Evolutionary conservation across 768 basidiomycete species (phyloP).

Genomic region (Hysterangium stoloniferum): DNA sequence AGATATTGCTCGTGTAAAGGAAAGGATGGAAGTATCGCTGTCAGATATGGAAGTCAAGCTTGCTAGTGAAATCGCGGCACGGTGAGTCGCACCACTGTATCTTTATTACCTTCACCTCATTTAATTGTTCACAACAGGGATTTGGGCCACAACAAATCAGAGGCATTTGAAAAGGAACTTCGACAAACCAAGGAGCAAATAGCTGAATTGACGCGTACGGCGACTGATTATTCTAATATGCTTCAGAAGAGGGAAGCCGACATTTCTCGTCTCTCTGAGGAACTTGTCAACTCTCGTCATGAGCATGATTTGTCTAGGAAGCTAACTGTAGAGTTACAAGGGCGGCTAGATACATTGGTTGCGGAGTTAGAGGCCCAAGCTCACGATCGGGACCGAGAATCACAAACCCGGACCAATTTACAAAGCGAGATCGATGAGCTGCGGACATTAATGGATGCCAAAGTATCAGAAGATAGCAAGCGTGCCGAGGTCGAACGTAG

Average conservation of each 20-base stretch:
- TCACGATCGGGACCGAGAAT: constrained; percentile 42
- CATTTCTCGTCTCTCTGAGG: constrained; percentile 43
- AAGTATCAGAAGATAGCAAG: constrained; percentile 78
- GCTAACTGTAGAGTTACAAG: constrained; percentile 62
- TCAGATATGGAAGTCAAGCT: constrained; percentile 70
- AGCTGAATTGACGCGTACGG: constrained; percentile 66
- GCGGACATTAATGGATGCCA: constrained; percentile 74
- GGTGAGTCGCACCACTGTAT: constrained; percentile 35
- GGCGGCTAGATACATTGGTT: constrained; percentile 55
- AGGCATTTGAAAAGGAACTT: constrained; percentile 57
- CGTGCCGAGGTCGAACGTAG: constrained; percentile 79
- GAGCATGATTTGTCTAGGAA: constrained; percentile 49
- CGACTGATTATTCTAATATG: constrained; percentile 66
- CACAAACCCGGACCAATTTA: constrained; percentile 47
- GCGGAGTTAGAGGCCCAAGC: constrained; percentile 55
- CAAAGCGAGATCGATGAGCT: constrained; percentile 83
- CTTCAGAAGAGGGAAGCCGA: constrained; percentile 74
- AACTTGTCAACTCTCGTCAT: constrained; percentile 45
- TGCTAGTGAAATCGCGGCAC: constrained; percentile 50
- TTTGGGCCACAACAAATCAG: constrained; percentile 47
- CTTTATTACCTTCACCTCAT: neutral
- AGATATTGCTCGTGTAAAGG: constrained; percentile 64
- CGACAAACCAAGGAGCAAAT: constrained; percentile 72
- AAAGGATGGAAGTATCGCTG: constrained; percentile 57
- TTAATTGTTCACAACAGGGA: constrained; percentile 48